Evolutionary conservation across 1,284 basidiomycete species (phyloP).

Genomic region (Leccinum pachyderme): DNA sequence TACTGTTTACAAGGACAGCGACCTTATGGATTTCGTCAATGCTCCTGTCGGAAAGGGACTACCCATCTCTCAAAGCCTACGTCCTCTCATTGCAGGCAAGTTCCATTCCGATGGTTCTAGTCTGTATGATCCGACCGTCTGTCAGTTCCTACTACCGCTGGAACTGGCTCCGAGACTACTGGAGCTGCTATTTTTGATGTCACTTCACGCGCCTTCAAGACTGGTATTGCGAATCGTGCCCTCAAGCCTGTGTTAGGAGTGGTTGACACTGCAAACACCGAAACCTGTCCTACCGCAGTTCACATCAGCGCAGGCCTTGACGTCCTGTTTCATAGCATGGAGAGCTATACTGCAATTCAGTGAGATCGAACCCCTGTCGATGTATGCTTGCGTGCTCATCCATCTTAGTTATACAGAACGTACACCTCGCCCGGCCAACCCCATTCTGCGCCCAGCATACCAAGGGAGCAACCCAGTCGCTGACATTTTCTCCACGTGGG

Average conservation of each 20-base stretch:
- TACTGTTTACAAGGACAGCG: conserved; percentile 85
- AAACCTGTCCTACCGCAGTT: conserved; percentile 80
- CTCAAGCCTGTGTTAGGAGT: conserved; percentile 86
- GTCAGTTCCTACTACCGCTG: conserved; percentile 89
- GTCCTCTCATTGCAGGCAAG: conserved; percentile 82
- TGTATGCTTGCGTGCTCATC: conserved; percentile 3
- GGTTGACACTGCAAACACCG: conserved; percentile 83
- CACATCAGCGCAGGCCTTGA: conserved; percentile 93
- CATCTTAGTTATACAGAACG: conserved; percentile 79
- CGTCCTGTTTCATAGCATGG: conserved; percentile 92
- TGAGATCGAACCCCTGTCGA: conserved; percentile 36
- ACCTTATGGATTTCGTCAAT: conserved; percentile 95
- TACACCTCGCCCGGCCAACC: conserved; percentile 85
- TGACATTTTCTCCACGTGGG: conserved; percentile 96
- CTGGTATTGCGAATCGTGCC: conserved; percentile 91
- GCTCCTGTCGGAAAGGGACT: conserved; percentile 93
- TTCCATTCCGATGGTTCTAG: background rate
- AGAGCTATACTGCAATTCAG: conserved; percentile 91
- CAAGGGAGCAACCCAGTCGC: conserved; percentile 96
- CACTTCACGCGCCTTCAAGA: conserved; percentile 89
- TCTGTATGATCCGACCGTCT: background rate
- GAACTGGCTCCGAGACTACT: conserved; percentile 97
- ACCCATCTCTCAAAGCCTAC: conserved; percentile 74
- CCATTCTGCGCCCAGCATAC: conserved; percentile 88
- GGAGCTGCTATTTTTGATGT: conserved; percentile 97